Evolutionary conservation across 2,329 filamentous ascomycete species (phyloP), one percentile per base, ranked within the genome.

Genomic region (Fusarium nodosum): DNA sequence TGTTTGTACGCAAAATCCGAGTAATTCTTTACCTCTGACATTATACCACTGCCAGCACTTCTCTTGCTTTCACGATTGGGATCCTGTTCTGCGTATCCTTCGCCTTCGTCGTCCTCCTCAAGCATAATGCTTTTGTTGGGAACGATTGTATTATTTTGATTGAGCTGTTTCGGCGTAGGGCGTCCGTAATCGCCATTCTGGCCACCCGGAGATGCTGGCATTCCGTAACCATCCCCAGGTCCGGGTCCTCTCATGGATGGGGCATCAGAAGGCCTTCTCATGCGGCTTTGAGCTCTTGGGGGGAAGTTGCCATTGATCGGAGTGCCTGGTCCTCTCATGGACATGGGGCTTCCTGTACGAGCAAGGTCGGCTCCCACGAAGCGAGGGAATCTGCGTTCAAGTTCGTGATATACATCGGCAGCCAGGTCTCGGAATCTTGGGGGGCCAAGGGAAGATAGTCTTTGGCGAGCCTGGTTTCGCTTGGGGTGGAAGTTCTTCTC

Each of bases 101-200:
- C 86, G 51, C 84, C 84, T 68, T 93, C 93, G 72, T 97, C 94
- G 70, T 97, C 94, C 77, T 98, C 96, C 79, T 99, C 96, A 2
- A 98, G 89, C 90, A 98, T 94, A 1, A 93, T 97, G 75, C 95
- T 97, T 82, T 98, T 99, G 77, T 97, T 98, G 1, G 96, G 96
- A 33, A 98, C 92, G 74, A 98, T 97, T 0, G 94, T 98, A 77
- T 97, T 98, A 77, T 92, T 95, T 77, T 97, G 94, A 48, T 80
- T 81, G 71, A 97, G 94, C 38, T 94, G 94, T 77, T 97, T 97
- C 18, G 93, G 91, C 71, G 93, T 88, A 7, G 94, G 94, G 46
- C 93, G 87, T 42, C 91, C 90, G 69, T 89, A 91, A 54, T 91
- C 89, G 73, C 89, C 88, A 47, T 85, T 85, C 9, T 83, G 83